Conservation (phyloP, 2,329 filamentous ascomycete species). For the Trichothecium sympodiale region DNA sequence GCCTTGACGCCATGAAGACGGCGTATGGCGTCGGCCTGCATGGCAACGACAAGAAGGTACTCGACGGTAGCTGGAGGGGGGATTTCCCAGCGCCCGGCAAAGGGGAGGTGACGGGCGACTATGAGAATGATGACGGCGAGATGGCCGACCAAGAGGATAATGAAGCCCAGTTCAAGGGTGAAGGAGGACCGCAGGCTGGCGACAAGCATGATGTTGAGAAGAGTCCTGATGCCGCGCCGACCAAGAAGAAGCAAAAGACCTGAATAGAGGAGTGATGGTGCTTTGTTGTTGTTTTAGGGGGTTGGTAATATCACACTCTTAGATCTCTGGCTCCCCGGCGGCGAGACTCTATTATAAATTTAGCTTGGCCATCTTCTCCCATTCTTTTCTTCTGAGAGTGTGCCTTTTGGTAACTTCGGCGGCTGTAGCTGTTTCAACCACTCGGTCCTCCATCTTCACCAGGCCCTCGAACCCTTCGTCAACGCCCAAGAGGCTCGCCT, state of each 20-base stretch:
- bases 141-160: slow-evolving; percentile 18
- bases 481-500: no score
- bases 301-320: no score
- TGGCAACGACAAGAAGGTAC: slow-evolving; percentile 49
- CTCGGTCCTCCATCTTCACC: no score
- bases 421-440: no score
- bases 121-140: slow-evolving; percentile 21
- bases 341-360: no score
- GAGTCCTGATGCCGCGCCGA: not conserved
- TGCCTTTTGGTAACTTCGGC: no score
- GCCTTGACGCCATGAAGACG: slow-evolving; percentile 57
- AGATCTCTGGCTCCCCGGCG: no score
- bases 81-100: slow-evolving; percentile 27
- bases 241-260: slow-evolving; percentile 3
- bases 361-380: no score
- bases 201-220: slow-evolving; percentile 1
- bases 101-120: slow-evolving; percentile 28
- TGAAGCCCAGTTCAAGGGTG: slow-evolving; percentile 5
- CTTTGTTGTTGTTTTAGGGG: no score
- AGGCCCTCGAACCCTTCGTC: not conserved
- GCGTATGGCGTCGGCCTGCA: slow-evolving; percentile 56
- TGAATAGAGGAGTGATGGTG: no score
- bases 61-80: slow-evolving; percentile 46
- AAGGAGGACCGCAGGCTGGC: slow-evolving; percentile 3
- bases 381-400: no score